A percentile compares a stretch with the other conserved stretches of the same genome.
These are phyloP conservation scores for Apiotrichum porosum DNA, from an alignment of 1,284 basidiomycete genomes.

Conservation along the genomic window DNA sequence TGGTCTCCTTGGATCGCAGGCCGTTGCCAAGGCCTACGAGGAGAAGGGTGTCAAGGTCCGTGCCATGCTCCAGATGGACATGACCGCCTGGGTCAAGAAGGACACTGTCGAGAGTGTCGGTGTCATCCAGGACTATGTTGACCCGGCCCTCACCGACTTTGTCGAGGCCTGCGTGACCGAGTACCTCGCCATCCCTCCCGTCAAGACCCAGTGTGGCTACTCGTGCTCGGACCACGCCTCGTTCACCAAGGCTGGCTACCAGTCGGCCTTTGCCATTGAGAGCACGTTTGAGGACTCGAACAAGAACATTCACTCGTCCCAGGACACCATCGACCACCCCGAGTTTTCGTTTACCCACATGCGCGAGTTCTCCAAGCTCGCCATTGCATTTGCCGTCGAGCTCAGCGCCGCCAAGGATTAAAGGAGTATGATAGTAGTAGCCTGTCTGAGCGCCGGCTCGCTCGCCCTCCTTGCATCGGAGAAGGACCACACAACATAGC, in stretches of 20 bases:
- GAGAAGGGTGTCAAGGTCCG: conserved; percentile 61
- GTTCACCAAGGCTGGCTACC: conserved; percentile 80
- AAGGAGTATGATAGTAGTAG: too few species aligned
- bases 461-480: too few species aligned
- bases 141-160: conserved; percentile 64
- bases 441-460: too few species aligned
- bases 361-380: conserved; percentile 74
- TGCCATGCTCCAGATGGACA: conserved; percentile 85
- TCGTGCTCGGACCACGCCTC: conserved; percentile 82
- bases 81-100: conserved; percentile 87
- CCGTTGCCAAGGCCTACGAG: conserved; percentile 76
- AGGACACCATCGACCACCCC: conserved; percentile 75
- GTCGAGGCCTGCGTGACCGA: conserved; percentile 64
- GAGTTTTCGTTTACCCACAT: conserved; percentile 72
- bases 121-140: conserved; percentile 82
- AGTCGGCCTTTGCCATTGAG: conserved; percentile 67
- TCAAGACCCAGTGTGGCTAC: conserved; percentile 72
- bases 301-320: conserved; percentile 71
- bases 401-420: conserved; percentile 40
- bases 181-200: conserved; percentile 56
- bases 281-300: conserved; percentile 55
- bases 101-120: conserved; percentile 84
- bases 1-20: conserved; percentile 91
- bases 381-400: conserved; percentile 77
- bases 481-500: too few species aligned